phyloP scores from a whole-genome alignment of 179 eudicot species.

The Dionaea muscipula region DNA sequence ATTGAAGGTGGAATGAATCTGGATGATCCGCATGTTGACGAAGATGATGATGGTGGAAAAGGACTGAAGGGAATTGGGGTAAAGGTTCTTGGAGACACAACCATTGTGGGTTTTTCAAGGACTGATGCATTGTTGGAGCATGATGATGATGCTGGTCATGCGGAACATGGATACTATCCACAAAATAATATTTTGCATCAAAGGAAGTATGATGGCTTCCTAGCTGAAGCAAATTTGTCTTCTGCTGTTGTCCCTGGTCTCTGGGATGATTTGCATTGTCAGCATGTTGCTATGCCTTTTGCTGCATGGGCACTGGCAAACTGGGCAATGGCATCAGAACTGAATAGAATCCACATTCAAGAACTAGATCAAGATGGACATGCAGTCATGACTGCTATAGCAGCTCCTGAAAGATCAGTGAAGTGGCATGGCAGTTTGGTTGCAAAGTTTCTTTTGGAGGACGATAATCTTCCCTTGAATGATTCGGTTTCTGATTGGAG shows the following conservation, averaged over 20 bases:
- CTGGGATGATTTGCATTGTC: constrained; percentile 97
- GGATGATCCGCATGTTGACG: constrained; percentile 53
- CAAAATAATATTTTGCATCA: constrained; percentile 27
- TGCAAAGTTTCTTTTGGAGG: constrained; percentile 75
- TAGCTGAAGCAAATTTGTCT: constrained; percentile 36
- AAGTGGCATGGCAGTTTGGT: constrained; percentile 98
- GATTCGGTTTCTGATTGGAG: constrained; percentile 85
- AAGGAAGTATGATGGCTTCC: constrained; percentile 34
- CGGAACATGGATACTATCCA: constrained; percentile 16
- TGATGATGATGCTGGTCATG: constrained; percentile 19
- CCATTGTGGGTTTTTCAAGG: constrained; percentile 69
- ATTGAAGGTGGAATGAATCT: constrained; percentile 90
- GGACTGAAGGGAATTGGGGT: constrained; percentile 91
- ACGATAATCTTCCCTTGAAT: constrained; percentile 49
- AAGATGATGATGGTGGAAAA: constrained; percentile 62
- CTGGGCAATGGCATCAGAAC: constrained; percentile 94
- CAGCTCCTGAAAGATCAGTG: constrained; percentile 89
- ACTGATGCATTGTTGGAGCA: constrained; percentile 33
- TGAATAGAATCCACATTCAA: constrained; percentile 71
- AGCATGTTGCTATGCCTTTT: constrained; percentile 94
- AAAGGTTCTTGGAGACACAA: constrained; percentile 87
- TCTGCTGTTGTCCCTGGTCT: constrained; percentile 90
- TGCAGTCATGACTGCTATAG: constrained; percentile 79
- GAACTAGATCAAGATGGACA: constrained; percentile 83
- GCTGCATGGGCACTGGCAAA: constrained; percentile 99